Evolutionary conservation across 371 early-diverging fungal species (phyloP), one percentile per base, ranked within the genome.

Genomic region (Blakeslea trispora): DNA sequence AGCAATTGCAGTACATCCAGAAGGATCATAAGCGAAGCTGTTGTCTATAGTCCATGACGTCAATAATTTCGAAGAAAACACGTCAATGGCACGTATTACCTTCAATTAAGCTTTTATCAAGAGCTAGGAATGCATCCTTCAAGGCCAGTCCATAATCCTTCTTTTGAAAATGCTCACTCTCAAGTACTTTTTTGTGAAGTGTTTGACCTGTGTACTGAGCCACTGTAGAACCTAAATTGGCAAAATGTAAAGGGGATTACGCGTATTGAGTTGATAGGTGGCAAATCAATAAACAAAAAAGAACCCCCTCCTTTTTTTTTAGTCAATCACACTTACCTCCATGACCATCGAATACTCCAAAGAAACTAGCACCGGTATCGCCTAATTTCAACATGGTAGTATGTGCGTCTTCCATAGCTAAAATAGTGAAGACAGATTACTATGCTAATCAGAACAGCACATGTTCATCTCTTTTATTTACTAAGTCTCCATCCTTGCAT

Each of bases 401-500:
- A 72, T 96, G 97, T 7, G 94, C 95, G 69, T 96, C 97, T 78
- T 96, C 96, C 96, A 96, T 96, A 51, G 87, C 92, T 93, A 76
- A 56, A 23, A 23, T n/a, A 23, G 22, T 10, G 5, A 39, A 46
- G 7, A 40, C 9, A 35, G 31, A 17, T 45, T 45, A 45, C 14
- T 45, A 21, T 22, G 7, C 42, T 2, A n/a, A 17, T 7, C n/a
- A 42, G 42, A 47, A 31, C n/a, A 15, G 2, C 32, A 3, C 35
- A 17, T 6, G 1, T 32, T 48, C 6, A 23, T 3, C 40, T 18
- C 40, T 13, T 21, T 46, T 34, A 40, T 40, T 64, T 91, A 96
- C 95, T 91, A 58, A 96, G 83, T 73, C 98, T 85, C 98, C 98
- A 98, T 55, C 98, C 98, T 81, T 98, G 97, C 98, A 98, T 98